Conservation (phyloP, 2,329 filamentous ascomycete species). For the Escovopsis sp. region DNA sequence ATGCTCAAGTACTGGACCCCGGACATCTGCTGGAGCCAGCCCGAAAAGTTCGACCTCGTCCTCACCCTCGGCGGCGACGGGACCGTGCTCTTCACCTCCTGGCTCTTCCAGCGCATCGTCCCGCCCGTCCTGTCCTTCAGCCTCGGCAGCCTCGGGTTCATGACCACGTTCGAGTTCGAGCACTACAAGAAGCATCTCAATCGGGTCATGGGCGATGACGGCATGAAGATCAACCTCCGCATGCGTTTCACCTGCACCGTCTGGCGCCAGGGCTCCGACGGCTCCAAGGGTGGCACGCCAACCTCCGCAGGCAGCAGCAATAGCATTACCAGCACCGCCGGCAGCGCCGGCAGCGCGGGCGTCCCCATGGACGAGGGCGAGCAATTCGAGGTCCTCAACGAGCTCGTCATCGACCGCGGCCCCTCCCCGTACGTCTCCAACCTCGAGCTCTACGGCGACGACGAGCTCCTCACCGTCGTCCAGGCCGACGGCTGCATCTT, state of each 20-base stretch:
- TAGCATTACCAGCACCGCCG: slow-evolving; percentile 97
- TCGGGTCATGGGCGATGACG: slow-evolving; percentile 80
- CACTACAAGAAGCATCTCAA: slow-evolving; percentile 77
- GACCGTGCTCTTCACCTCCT: slow-evolving; percentile 76
- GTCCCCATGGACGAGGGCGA: slow-evolving; percentile 67
- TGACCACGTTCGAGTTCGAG: slow-evolving; percentile 78
- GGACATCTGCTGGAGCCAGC: slow-evolving; percentile 83
- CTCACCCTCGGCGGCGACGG: slow-evolving; percentile 76
- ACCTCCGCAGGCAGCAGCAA: too few relatives aligned
- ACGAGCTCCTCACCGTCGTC: slow-evolving; percentile 86
- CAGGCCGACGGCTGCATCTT: slow-evolving; percentile 97
- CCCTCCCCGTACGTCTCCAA: slow-evolving; percentile 95
- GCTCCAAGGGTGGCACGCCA: slow-evolving; percentile 10
- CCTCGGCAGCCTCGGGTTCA: slow-evolving; percentile 71
- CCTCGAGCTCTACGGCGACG: slow-evolving; percentile 88
- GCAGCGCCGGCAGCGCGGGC: slow-evolving; percentile 40
- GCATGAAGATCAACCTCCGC: slow-evolving; percentile 92
- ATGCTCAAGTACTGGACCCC: slow-evolving; percentile 96
- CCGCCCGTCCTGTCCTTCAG: slow-evolving; percentile 76
- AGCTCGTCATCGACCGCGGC: slow-evolving; percentile 93
- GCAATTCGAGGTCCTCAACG: slow-evolving; percentile 95
- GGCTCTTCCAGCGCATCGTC: slow-evolving; percentile 83
- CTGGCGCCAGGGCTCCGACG: slow-evolving; percentile 46
- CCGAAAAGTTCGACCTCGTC: slow-evolving; percentile 91
- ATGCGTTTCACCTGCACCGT: slow-evolving; percentile 99